A percentile compares a stretch with the other conserved stretches of the same genome.
phyloP scores from a whole-genome alignment of 2,329 filamentous ascomycete genomes.

The Paramyrothecium roridum region DNA sequence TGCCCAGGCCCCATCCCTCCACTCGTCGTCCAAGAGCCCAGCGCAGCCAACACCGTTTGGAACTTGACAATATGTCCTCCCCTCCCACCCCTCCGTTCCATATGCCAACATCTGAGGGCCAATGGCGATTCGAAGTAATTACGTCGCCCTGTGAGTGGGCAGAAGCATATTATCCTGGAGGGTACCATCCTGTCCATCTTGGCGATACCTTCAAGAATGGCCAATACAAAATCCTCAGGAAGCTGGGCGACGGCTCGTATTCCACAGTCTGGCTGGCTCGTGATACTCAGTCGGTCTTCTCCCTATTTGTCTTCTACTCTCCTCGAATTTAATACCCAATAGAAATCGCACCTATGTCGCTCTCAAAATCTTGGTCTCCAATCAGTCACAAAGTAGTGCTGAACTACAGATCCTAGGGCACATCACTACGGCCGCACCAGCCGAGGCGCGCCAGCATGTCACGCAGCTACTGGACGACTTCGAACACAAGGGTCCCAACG shows the following conservation, averaged over 20 bases:
- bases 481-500: conserved; percentile 24
- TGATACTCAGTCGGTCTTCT: conserved; percentile 17
- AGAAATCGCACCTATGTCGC: conserved; percentile 21
- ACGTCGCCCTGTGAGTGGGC: conserved; percentile 22
- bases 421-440: conserved; percentile 13
- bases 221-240: conserved; percentile 39
- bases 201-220: conserved; percentile 34
- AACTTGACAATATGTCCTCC: conserved; percentile 11
- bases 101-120: conserved; percentile 8
- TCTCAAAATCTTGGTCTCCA: conserved; percentile 14
- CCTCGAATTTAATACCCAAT: background rate
- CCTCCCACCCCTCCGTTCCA: conserved; percentile 16
- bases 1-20: too few species aligned
- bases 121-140: conserved; percentile 18
- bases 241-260: conserved; percentile 40
- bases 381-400: conserved; percentile 6
- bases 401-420: conserved; percentile 16
- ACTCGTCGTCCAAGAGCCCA: too few species aligned
- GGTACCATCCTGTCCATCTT: conserved; percentile 39
- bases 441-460: conserved; percentile 20
- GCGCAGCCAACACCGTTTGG: too few species aligned
- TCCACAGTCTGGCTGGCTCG: conserved; percentile 44
- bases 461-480: conserved; percentile 23
- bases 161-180: conserved; percentile 31
- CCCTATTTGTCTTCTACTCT: background rate